Conservation (phyloP, 106 monocot species). For the Allium sativum region DNA sequence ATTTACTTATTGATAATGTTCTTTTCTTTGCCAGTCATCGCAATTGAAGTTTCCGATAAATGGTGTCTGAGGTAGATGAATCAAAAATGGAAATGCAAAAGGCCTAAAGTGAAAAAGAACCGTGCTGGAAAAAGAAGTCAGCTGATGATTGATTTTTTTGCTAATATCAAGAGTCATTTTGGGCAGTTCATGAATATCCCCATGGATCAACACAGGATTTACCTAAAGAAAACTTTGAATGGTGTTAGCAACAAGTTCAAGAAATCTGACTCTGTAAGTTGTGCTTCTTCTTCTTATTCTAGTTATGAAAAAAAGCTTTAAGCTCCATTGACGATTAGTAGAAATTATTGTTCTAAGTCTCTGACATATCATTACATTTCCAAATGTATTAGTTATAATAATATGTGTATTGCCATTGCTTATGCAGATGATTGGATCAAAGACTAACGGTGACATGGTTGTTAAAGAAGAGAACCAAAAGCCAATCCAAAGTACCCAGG, state of each 20-base stretch:
- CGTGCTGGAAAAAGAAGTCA: constrained; percentile 30
- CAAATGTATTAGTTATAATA: too few relatives aligned
- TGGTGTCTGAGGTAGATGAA: not conserved
- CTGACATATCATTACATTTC: too few relatives aligned
- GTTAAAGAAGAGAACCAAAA: too few relatives aligned
- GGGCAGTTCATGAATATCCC: constrained; percentile 32
- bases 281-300: not conserved
- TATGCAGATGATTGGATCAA: too few relatives aligned
- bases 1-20: too few relatives aligned
- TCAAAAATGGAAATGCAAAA: not conserved
- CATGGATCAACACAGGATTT: constrained; percentile 32
- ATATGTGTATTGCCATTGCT: too few relatives aligned
- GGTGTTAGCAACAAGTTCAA: constrained; percentile 13
- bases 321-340: too few relatives aligned
- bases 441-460: too few relatives aligned
- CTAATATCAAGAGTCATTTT: constrained; percentile 25
- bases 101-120: not conserved
- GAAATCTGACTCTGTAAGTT: constrained; percentile 6
- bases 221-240: constrained; percentile 31
- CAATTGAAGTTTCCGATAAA: not conserved
- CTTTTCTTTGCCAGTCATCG: too few relatives aligned
- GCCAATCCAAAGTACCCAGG: too few relatives aligned
- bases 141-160: constrained; percentile 9
- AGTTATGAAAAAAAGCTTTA: not conserved
- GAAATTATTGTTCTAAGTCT: too few relatives aligned